Conservation (phyloP, 805 yeast genomes). For the Kodamaea leandrae region DNA sequence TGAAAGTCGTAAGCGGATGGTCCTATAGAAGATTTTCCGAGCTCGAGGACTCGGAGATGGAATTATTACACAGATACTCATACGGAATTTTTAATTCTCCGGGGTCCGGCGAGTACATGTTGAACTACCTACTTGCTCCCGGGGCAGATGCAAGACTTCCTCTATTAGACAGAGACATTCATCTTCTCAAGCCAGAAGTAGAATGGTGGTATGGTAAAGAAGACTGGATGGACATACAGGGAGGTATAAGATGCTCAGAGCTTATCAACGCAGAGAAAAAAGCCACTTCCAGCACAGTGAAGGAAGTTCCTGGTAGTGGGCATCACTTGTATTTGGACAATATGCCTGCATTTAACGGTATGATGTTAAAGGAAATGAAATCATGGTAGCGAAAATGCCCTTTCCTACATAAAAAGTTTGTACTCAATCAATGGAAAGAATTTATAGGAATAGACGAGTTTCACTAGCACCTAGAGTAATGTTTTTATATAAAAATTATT, state of each 20-base stretch:
- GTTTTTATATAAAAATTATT: no score
- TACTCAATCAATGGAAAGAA: no score
- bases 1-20: conserved; percentile 87
- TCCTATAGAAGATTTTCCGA: conserved; percentile 74
- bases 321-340: conserved; percentile 82
- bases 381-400: conserved; percentile 7
- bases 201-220: conserved; percentile 84
- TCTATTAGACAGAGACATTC: conserved; percentile 48
- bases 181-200: conserved; percentile 55
- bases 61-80: conserved; percentile 69
- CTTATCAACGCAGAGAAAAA: conserved; percentile 25
- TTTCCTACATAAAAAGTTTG: neutral
- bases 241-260: conserved; percentile 43
- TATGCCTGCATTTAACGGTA: conserved; percentile 48
- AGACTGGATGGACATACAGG: conserved; percentile 59
- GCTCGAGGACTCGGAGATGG: conserved; percentile 44
- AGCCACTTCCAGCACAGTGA: conserved; percentile 24
- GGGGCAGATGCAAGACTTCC: conserved; percentile 90
- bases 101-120: conserved; percentile 93
- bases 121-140: conserved; percentile 79
- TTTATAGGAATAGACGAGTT: no score
- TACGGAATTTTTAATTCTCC: conserved; percentile 80
- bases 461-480: no score
- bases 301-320: conserved; percentile 56
- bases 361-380: conserved; percentile 53